A percentile compares a stretch with the other conserved stretches of the same genome.
phyloP scores from a whole-genome alignment of 495 filamentous ascomycete genomes.

The Viridothelium virens region DNA sequence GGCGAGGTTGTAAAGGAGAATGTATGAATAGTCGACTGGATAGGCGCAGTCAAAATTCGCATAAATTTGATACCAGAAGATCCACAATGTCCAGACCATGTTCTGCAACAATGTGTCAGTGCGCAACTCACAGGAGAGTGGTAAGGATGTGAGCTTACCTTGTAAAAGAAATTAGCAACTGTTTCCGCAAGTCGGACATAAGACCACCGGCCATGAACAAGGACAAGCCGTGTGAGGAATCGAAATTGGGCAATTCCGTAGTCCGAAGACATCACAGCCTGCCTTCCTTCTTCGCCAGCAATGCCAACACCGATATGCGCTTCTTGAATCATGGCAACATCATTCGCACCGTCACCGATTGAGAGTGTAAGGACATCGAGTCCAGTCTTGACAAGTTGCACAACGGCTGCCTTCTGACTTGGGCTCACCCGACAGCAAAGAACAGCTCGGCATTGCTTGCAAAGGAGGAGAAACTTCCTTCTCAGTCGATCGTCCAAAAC shows the following conservation, averaged over 20 bases:
- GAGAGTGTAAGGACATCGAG: conserved; percentile 96
- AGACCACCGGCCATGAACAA: conserved; percentile 95
- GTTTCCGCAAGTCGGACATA: conserved; percentile 89
- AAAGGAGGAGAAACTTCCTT: conserved; percentile 88
- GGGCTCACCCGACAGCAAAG: conserved; percentile 97
- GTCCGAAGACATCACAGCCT: conserved; percentile 97
- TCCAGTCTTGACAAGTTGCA: conserved; percentile 86
- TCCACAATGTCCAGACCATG: conserved; percentile 92
- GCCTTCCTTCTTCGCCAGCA: conserved; percentile 91
- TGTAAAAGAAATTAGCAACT: conserved; percentile 99
- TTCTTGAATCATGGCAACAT: conserved; percentile 99
- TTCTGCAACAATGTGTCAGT: conserved; percentile 47
- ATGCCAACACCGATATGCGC: conserved; percentile 98
- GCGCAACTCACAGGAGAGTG: not conserved
- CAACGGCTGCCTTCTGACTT: conserved; percentile 95
- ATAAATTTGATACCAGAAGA: conserved; percentile 97
- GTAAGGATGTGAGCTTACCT: conserved; percentile 43
- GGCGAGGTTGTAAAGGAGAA: conserved; percentile 88
- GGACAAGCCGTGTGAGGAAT: conserved; percentile 80
- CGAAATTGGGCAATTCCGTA: conserved; percentile 98
- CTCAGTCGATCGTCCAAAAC: conserved; percentile 74
- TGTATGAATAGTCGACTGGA: conserved; percentile 96
- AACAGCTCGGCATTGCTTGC: conserved; percentile 95
- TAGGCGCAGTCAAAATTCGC: conserved; percentile 94
- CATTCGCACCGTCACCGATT: conserved; percentile 95